phyloP scores from a whole-genome alignment of 768 basidiomycete genomes.

The Lactifluus volemus region DNA sequence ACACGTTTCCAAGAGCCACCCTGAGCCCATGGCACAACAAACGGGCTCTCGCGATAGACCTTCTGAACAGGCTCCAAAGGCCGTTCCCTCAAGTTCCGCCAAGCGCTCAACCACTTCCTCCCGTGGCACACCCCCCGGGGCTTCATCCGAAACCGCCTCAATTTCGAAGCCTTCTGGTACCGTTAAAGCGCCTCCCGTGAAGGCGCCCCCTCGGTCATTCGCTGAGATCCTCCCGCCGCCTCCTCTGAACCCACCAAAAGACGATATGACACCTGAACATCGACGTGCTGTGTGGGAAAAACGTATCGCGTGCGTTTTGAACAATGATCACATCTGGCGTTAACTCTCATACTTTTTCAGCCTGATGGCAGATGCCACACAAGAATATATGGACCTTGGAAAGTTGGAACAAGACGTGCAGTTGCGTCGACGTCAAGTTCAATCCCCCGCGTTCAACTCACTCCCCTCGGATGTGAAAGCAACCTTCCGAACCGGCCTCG shows the following conservation, averaged over 20 bases:
- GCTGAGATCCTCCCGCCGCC: conserved; percentile 7
- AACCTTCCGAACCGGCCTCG: conserved; percentile 22
- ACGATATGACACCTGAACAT: conserved; percentile 29
- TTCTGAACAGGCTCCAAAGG: neutral
- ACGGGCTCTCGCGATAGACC: neutral
- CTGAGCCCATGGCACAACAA: neutral
- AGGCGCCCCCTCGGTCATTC: neutral
- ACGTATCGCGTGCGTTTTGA: conserved; percentile 32
- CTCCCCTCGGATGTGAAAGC: conserved; percentile 24
- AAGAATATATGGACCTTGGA: conserved; percentile 12
- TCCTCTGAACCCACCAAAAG: neutral
- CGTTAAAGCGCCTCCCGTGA: neutral
- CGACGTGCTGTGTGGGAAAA: conserved; percentile 32
- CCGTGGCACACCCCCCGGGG: neutral
- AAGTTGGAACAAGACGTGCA: conserved; percentile 20
- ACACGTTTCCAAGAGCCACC: neutral
- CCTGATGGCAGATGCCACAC: conserved; percentile 25
- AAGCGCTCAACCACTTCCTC: neutral
- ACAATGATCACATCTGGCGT: neutral
- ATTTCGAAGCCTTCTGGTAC: neutral
- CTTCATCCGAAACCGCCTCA: neutral
- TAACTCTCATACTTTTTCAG: conserved; percentile 21
- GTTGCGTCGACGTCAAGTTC: conserved; percentile 20
- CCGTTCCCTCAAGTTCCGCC: neutral
- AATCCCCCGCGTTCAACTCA: conserved; percentile 21